Percentiles rank a stretch among this genome's conserved stretches.
Conservation (phyloP, 139 green algal genomes). For the Gonium pectorale region DNA sequence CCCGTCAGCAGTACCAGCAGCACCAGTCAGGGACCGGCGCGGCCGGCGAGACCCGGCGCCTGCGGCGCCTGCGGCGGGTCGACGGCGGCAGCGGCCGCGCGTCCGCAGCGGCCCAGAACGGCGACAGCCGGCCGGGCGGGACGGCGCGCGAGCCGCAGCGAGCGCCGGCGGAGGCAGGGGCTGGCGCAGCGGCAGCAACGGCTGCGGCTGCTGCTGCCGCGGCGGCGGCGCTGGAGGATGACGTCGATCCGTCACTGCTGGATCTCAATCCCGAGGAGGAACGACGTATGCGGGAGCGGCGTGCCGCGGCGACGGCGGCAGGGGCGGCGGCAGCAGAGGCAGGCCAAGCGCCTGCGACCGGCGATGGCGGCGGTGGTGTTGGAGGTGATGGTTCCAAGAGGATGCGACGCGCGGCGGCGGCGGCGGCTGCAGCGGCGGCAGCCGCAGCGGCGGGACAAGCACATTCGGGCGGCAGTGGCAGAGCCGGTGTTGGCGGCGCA, state of each 20-base stretch:
- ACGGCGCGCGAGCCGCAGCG: background rate
- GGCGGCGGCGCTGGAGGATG: background rate
- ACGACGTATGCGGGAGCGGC: too few relatives aligned
- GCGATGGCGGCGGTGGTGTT: too few relatives aligned
- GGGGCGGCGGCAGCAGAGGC: too few relatives aligned
- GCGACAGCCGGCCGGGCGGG: background rate
- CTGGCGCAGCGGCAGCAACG: background rate
- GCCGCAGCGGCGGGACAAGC: too few relatives aligned
- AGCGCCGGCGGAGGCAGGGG: background rate
- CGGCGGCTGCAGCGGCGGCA: too few relatives aligned
- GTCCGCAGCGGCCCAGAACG: background rate
- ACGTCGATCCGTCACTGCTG: slow-evolving; percentile 5
- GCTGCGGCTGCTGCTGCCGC: background rate
- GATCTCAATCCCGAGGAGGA: background rate
- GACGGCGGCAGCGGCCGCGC: too few relatives aligned
- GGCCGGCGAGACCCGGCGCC: background rate
- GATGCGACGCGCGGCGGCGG: too few relatives aligned
- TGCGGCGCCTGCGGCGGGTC: slow-evolving; percentile 1
- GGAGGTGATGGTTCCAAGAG: too few relatives aligned
- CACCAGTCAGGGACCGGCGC: background rate
- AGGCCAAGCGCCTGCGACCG: too few relatives aligned
- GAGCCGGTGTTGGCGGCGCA: too few relatives aligned
- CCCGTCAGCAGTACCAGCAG: slow-evolving; percentile 22
- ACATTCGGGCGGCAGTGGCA: too few relatives aligned
- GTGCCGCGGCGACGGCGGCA: too few relatives aligned